These are phyloP conservation scores for Pichia sp. DNA, from an alignment of 1,139 yeast genomes.

Conservation along the genomic window DNA sequence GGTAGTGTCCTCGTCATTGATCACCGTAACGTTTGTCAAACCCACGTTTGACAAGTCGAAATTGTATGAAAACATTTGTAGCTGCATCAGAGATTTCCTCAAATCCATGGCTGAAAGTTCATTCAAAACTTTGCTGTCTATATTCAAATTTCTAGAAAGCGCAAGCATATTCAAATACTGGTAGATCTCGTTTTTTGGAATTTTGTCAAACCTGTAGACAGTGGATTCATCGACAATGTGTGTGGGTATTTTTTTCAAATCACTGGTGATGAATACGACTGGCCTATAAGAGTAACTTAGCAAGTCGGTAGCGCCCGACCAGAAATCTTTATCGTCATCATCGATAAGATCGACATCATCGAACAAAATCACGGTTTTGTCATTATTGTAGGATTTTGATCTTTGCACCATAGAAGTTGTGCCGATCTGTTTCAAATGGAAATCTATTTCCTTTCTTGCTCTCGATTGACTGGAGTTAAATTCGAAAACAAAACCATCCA, in stretches of 20 bases:
- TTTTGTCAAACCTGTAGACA: conserved; percentile 22
- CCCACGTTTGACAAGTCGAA: conserved; percentile 19
- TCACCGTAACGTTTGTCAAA: conserved; percentile 16
- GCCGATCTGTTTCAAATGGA: conserved; percentile 69
- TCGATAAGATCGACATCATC: conserved; percentile 86
- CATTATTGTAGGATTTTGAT: conserved; percentile 7
- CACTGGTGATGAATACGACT: conserved; percentile 68
- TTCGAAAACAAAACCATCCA: conserved; percentile 76
- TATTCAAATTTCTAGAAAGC: conserved; percentile 23
- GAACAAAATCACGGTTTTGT: conserved; percentile 50
- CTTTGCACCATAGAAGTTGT: conserved; percentile 68
- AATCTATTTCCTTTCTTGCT: conserved; percentile 64
- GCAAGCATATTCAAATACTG: conserved; percentile 29
- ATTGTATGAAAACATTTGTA: conserved; percentile 28
- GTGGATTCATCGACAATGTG: conserved; percentile 41
- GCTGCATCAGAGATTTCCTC: conserved; percentile 27
- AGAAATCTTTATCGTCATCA: conserved; percentile 66
- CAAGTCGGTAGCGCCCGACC: conserved; percentile 67
- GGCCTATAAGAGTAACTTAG: conserved; percentile 72
- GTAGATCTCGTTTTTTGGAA: conserved; percentile 4
- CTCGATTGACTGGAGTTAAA: conserved; percentile 70
- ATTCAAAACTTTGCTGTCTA: conserved; percentile 21
- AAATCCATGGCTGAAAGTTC: conserved; percentile 21
- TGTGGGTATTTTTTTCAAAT: conserved; percentile 50
- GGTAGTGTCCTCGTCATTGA: neutral